phyloP scores from a whole-genome alignment of 1,284 basidiomycete genomes.

The Dichomitus squalens region DNA sequence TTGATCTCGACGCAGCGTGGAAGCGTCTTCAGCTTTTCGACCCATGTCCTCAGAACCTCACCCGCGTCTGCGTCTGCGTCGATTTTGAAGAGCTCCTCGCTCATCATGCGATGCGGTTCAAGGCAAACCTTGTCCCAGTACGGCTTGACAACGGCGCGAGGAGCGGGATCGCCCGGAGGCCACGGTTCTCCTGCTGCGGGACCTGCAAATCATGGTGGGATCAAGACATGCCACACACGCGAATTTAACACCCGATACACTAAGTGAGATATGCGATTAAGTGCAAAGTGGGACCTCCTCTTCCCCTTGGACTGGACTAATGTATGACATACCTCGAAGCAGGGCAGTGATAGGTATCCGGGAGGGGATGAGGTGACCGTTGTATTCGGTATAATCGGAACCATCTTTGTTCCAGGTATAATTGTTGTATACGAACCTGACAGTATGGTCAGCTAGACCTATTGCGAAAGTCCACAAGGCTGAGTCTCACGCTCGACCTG shows the following conservation, averaged over 20 bases:
- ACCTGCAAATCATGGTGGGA: conserved; percentile 27
- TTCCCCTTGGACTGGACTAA: background rate
- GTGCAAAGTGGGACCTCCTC: background rate
- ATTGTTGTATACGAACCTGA: conserved; percentile 61
- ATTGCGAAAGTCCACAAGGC: background rate
- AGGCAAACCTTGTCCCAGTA: conserved; percentile 45
- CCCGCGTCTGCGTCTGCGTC: conserved; percentile 20
- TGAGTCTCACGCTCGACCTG: conserved; percentile 43
- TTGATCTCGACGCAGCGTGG: conserved; percentile 21
- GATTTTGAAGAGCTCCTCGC: conserved; percentile 18
- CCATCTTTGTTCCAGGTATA: conserved; percentile 51
- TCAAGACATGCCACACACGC: background rate
- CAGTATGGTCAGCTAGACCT: background rate
- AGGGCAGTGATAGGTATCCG: conserved; percentile 62
- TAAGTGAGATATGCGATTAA: background rate
- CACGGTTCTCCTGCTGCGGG: conserved; percentile 42
- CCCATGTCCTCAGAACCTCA: conserved; percentile 38
- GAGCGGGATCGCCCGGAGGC: conserved; percentile 32
- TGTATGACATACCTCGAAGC: conserved; percentile 40
- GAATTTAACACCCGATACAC: no score
- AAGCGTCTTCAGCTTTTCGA: conserved; percentile 40
- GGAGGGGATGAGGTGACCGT: conserved; percentile 51
- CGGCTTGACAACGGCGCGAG: conserved; percentile 36
- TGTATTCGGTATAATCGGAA: conserved; percentile 25
- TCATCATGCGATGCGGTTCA: conserved; percentile 23